Evolutionary conservation across 306 rosid species (phyloP), one percentile per base, ranked within the genome.

Genomic region (Senna siamea): DNA sequence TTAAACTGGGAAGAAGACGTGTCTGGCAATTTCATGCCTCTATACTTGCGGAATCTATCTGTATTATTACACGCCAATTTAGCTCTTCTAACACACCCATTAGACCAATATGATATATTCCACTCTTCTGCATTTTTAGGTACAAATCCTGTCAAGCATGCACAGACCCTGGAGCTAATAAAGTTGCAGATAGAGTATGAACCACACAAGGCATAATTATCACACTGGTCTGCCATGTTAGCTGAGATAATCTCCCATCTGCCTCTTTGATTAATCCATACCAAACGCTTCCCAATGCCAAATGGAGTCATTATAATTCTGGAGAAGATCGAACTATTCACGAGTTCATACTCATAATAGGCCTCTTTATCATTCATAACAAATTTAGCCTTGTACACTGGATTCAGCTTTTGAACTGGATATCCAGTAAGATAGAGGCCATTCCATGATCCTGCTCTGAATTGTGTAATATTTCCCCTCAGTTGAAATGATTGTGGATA

Each of bases 131-230:
- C 12, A 35, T 34, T 12, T 28, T 9, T 69, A 5, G 76, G 76
- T 0, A 38, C 64, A 76, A 53, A 80, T 9, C 77, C 80, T 44
- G 37, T 67, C 41, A 80, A 47, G 74, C 84, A 80, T 26, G 38
- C 44, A 70, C 80, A 80, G 6, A 63, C 56, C 3, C 32, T 66
- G 55, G 64, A n/a, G 18, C 48, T 62, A 35, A 32, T 17, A 9
- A 66, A 5, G 18, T 64, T 65, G 43, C 84, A 80, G 9, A 75
- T 15, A 62, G 77, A 61, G 34, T 75, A 41, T 41, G 19, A 55
- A 48, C 80, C 84, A 23, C 84, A 75, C n/a, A 75, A 63, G 6
- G 51, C 80, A 75, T 80, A 80, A 26, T 80, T 75, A 30, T 80
- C 77, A 75, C 84, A 80, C 46, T 69, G 74, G 20, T 59, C 80